A percentile compares a stretch with the other conserved stretches of the same genome.
Conservation (phyloP, 257 asterid species). For the Craterostigma plantagineum region DNA sequence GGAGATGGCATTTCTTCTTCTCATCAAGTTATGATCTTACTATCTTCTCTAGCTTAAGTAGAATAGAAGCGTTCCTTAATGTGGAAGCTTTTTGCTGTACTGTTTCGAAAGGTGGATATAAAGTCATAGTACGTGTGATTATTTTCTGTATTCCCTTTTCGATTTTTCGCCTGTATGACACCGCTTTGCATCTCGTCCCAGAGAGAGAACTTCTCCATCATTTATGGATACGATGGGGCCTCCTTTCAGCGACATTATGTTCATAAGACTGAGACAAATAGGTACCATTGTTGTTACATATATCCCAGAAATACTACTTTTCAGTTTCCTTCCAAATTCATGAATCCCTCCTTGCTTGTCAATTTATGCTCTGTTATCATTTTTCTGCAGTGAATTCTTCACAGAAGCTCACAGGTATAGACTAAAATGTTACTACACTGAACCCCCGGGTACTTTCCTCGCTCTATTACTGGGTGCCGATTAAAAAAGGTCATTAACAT, state of each 20-base stretch:
- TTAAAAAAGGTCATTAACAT: neutral
- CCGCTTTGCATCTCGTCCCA: conserved; percentile 13
- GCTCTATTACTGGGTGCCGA: no score
- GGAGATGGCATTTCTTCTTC: no score
- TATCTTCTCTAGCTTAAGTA: no score
- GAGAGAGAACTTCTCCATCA: conserved; percentile 41
- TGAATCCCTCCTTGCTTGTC: neutral
- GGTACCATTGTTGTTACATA: conserved; percentile 16
- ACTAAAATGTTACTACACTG: conserved; percentile 50
- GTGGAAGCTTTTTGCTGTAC: no score
- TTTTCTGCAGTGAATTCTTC: conserved; percentile 37
- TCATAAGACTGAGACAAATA: conserved; percentile 25
- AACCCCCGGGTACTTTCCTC: no score
- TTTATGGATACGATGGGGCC: conserved; percentile 45
- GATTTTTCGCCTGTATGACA: neutral
- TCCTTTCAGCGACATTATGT: conserved; percentile 41
- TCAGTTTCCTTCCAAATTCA: neutral
- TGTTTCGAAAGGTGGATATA: neutral
- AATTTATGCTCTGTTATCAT: neutral
- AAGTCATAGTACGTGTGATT: neutral
- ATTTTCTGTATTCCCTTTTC: neutral
- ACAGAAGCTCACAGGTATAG: conserved; percentile 62
- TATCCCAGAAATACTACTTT: neutral
- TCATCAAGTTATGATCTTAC: no score
- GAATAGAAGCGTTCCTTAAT: no score